Evolutionary conservation across 768 basidiomycete genomes (phyloP).

Genomic region (Cystofilobasidium capitatum): DNA sequence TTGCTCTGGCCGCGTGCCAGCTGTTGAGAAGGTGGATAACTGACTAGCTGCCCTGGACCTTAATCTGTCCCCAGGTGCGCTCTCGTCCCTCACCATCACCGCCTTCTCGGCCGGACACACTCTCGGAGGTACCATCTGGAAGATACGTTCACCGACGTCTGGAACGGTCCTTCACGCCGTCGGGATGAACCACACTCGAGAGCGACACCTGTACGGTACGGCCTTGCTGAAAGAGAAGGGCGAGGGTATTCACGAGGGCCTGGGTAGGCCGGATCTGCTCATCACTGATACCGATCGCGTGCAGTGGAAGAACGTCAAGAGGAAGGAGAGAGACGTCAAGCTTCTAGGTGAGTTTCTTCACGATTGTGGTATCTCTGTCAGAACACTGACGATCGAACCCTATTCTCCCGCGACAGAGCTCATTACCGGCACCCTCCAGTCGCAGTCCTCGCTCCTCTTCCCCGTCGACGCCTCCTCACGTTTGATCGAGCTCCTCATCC

Average conservation of each 20-base stretch:
- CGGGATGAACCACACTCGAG: constrained; percentile 88
- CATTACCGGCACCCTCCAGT: constrained; percentile 73
- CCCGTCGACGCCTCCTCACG: constrained; percentile 91
- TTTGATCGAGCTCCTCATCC: constrained; percentile 86
- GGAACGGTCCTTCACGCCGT: constrained; percentile 94
- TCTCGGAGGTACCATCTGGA: constrained; percentile 95
- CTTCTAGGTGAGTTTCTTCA: constrained; percentile 53
- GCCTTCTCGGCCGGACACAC: constrained; percentile 93
- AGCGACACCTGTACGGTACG: constrained; percentile 89
- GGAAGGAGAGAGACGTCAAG: constrained; percentile 81
- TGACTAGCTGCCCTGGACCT: not conserved
- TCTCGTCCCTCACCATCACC: constrained; percentile 84
- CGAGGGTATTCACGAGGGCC: constrained; percentile 67
- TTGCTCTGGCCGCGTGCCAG: not conserved
- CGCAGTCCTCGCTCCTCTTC: constrained; percentile 70
- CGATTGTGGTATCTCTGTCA: not conserved
- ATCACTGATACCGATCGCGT: constrained; percentile 87
- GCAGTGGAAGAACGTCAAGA: constrained; percentile 67
- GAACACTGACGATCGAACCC: not conserved
- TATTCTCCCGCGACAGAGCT: constrained; percentile 50
- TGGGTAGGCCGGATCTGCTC: constrained; percentile 80
- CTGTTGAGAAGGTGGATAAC: constrained; percentile 16
- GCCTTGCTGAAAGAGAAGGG: constrained; percentile 58
- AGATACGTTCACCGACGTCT: constrained; percentile 92
- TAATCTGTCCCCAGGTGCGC: constrained; percentile 54